Conservation (phyloP, 768 basidiomycete genomes). For the Lactifluus subvellereus region DNA sequence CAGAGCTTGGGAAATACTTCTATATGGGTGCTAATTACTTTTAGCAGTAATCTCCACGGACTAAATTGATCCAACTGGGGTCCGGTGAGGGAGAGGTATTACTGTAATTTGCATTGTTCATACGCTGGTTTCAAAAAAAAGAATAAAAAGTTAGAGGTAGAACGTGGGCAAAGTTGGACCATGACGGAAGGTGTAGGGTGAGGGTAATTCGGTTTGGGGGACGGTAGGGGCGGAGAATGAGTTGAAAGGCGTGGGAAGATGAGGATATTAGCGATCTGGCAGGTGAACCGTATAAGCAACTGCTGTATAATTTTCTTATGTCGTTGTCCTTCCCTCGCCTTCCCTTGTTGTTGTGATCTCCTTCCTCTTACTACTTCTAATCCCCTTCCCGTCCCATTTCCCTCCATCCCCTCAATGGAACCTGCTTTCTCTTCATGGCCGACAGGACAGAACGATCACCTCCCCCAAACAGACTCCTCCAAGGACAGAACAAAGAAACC, state of each 20-base stretch:
- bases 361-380: slow-evolving; percentile 20
- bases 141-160: background rate
- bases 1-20: background rate
- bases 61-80: background rate
- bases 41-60: slow-evolving; percentile 15
- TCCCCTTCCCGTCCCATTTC: slow-evolving; percentile 15
- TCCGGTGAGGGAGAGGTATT: slow-evolving; percentile 2
- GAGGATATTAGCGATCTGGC: slow-evolving; percentile 23
- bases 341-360: slow-evolving; percentile 18
- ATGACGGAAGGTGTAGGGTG: background rate
- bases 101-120: background rate
- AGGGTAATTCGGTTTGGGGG: background rate
- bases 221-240: background rate
- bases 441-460: slow-evolving; percentile 15
- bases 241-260: slow-evolving; percentile 22
- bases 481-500: slow-evolving; percentile 63
- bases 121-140: background rate
- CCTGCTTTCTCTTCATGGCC: slow-evolving; percentile 28
- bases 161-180: too few species aligned
- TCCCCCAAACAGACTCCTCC: slow-evolving; percentile 28
- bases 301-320: slow-evolving; percentile 26
- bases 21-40: background rate
- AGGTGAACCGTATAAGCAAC: slow-evolving; percentile 22
- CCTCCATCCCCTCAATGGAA: slow-evolving; percentile 27
- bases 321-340: slow-evolving; percentile 14